These are phyloP conservation scores for Barnettozyma salicaria DNA, from an alignment of 805 yeast species.

Conservation along the genomic window DNA sequence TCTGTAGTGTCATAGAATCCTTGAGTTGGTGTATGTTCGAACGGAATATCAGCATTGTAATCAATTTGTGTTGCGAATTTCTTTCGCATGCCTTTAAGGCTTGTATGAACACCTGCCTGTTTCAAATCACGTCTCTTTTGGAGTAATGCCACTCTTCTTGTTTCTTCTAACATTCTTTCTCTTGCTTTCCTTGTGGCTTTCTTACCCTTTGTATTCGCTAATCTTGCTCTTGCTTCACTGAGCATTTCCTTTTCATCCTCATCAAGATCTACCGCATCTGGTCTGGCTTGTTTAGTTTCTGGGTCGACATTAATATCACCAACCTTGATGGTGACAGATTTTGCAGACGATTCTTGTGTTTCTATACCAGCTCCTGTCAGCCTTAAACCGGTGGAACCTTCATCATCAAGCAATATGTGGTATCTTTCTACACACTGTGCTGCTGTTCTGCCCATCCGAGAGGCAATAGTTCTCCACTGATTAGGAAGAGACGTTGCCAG, in stretches of 20 bases:
- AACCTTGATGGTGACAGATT: constrained; percentile 28
- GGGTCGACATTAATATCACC: constrained; percentile 67
- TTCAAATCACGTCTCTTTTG: constrained; percentile 79
- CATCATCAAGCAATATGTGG: constrained; percentile 57
- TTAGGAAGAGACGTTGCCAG: constrained; percentile 73
- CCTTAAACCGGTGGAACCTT: constrained; percentile 30
- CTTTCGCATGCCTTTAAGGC: constrained; percentile 45
- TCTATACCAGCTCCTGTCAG: constrained; percentile 51
- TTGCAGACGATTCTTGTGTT: constrained; percentile 34
- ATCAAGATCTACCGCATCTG: constrained; percentile 72
- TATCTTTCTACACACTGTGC: constrained; percentile 82
- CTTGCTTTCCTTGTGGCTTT: constrained; percentile 88
- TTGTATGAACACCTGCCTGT: constrained; percentile 63
- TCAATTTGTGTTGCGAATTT: constrained; percentile 60
- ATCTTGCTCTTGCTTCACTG: constrained; percentile 88
- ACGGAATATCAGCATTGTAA: constrained; percentile 77
- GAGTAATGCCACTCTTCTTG: constrained; percentile 63
- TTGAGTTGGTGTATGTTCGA: constrained; percentile 59
- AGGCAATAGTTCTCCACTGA: constrained; percentile 92
- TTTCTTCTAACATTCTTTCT: constrained; percentile 77
- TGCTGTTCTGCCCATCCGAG: constrained; percentile 76
- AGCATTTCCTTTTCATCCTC: constrained; percentile 91
- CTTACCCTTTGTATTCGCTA: constrained; percentile 90
- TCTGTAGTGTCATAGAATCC: constrained; percentile 65
- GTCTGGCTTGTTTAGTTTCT: constrained; percentile 74